Base-by-base conservation (phyloP, 371 early-diverging fungal genomes). In the Phascolomyces articulosus region DNA sequence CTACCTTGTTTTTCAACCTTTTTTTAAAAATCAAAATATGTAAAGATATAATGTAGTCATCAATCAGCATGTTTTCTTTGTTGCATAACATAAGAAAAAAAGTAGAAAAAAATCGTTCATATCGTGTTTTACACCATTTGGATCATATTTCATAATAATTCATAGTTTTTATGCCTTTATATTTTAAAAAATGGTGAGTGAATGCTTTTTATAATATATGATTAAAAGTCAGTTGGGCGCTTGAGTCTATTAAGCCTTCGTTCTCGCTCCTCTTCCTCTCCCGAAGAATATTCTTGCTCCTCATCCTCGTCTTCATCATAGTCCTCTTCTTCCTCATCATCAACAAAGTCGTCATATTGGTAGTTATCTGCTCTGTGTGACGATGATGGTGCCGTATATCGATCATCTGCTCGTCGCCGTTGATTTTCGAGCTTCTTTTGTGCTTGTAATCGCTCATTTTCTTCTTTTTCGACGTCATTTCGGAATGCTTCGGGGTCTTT, bases 401-500 rank as follows among this genome's bases (percentile, higher is more conserved):
- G 62, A 56, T 75, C 78, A 60, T 78, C 79, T 13, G 74, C 69
- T 40, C 74, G 69, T 48, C 70, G 62, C 8, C 83, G 77, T 40
- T 79, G 74, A n/a, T 60, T 56, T 23, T 79, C 79, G 15, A 85
- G 62, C 62, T 73, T 71, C 53, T 71, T 74, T 60, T 80, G 76
- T 53, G 83, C 78, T 27, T 78, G 77, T n/a, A 82, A 54, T 8
- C 80, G 71, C 55, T 83, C 83, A 27, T 70, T 69, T 26, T 80
- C 80, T 56, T 73, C 70, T 27, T 61, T 49, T 31, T 83, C 83
- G 2, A 75, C 51, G 48, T 80, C 74, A 20, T 75, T 76, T 26
- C 77, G 77, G 28, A 75, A 62, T 20, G 65, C 29, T 53, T 88
- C 86, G 4, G 88, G 88, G 70, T 90, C 86, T 27, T 79, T 77